These are phyloP conservation scores for Beauveria sp. DNA, from an alignment of 2,329 filamentous ascomycete genomes.

Conservation along the genomic window DNA sequence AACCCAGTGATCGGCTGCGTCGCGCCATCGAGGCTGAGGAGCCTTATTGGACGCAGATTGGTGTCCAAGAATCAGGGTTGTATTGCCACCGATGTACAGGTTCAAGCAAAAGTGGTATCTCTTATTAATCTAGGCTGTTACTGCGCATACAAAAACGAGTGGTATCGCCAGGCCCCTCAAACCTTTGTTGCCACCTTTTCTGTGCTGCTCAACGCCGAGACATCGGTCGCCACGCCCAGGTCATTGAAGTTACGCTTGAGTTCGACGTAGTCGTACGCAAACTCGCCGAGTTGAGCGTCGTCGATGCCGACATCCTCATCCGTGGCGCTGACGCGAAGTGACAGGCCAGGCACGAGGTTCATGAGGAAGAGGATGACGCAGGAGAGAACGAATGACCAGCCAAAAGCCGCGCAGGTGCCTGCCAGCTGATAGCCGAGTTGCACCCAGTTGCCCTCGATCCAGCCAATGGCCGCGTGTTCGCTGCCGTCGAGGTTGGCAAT, in stretches of 20 bases:
- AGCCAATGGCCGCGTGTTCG: conserved; percentile 52
- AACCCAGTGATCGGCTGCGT: too few species aligned
- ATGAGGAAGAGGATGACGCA: conserved; percentile 63
- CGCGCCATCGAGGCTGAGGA: too few species aligned
- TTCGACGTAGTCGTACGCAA: conserved; percentile 80
- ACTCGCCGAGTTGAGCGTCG: conserved; percentile 72
- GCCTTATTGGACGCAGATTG: too few species aligned
- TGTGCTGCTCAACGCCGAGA: conserved; percentile 18
- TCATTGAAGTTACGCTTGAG: conserved; percentile 53
- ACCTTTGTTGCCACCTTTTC: conserved; percentile 21
- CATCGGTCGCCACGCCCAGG: conserved; percentile 12
- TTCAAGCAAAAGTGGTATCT: neutral
- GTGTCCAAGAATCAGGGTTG: too few species aligned
- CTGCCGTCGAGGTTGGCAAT: conserved; percentile 68
- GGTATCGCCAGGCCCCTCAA: neutral
- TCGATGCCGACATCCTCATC: conserved; percentile 65
- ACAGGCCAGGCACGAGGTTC: conserved; percentile 63
- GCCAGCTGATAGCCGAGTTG: conserved; percentile 67
- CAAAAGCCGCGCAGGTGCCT: conserved; percentile 56
- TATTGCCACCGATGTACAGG: too few species aligned
- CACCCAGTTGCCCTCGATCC: conserved; percentile 63
- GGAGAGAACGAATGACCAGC: conserved; percentile 60
- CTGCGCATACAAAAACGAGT: neutral
- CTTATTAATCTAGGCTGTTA: neutral
- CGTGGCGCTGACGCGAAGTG: conserved; percentile 58